These are phyloP conservation scores for Phyllosticta citribraziliensis DNA, from an alignment of 2,329 filamentous ascomycete species.

Conservation along the genomic window DNA sequence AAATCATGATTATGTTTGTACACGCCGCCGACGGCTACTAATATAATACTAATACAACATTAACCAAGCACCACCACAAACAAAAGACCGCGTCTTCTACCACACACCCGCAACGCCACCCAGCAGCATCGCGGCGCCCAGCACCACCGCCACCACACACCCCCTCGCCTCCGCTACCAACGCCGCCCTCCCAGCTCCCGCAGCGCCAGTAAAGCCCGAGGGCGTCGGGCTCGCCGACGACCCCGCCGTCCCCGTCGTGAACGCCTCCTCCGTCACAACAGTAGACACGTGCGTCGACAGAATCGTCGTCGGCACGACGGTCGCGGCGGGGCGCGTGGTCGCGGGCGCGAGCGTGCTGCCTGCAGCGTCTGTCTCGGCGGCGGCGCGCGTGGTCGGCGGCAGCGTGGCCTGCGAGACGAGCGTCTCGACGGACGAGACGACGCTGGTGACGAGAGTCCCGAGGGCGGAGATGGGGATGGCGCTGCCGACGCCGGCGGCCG, in stretches of 20 bases:
- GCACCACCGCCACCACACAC: not conserved
- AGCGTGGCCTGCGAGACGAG: constrained; percentile 8
- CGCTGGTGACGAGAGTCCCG: constrained; percentile 29
- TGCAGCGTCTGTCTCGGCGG: not conserved
- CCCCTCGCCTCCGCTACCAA: not conserved
- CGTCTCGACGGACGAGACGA: constrained; percentile 13
- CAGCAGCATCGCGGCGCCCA: not conserved
- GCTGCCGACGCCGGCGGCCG: constrained; percentile 35
- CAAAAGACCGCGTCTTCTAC: too few species aligned
- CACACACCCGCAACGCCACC: too few species aligned
- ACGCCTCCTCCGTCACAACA: not conserved
- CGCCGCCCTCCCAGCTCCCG: not conserved
- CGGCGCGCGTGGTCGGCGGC: constrained; percentile 14
- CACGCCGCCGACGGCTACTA: too few species aligned
- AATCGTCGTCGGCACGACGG: not conserved
- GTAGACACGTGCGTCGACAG: not conserved
- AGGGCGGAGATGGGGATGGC: constrained; percentile 37
- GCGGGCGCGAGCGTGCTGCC: not conserved
- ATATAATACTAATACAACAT: too few species aligned
- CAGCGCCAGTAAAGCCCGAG: not conserved
- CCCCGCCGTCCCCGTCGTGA: not conserved
- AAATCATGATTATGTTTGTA: too few species aligned
- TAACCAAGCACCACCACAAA: too few species aligned
- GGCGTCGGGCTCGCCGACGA: not conserved
- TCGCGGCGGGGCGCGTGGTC: not conserved